Percentiles rank a stretch among this genome's conserved stretches.
Evolutionary conservation across 2,329 filamentous ascomycete genomes (phyloP).

Genomic region (Tympanopsis confertula): DNA sequence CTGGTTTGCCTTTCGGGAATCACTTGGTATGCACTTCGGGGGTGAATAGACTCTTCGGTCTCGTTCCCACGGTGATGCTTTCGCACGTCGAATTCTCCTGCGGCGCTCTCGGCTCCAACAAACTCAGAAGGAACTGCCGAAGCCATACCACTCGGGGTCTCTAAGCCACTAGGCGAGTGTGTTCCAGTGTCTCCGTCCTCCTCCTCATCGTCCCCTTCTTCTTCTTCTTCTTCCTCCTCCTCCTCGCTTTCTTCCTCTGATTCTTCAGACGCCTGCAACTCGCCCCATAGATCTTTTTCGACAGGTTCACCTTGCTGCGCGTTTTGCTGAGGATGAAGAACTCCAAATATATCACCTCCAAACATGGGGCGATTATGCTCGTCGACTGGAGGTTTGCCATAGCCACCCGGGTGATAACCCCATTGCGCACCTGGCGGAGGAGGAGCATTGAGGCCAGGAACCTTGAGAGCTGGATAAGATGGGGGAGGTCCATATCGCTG

Average conservation of each 20-base stretch:
- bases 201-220: conserved; percentile 50
- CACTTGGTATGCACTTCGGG: conserved; percentile 76
- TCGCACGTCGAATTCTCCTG: conserved; percentile 79
- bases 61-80: conserved; percentile 78
- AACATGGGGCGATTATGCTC: conserved; percentile 86
- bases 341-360: conserved; percentile 87
- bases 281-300: conserved; percentile 83
- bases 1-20: conserved; percentile 79
- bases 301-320: conserved; percentile 58
- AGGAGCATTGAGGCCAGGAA: conserved; percentile 86
- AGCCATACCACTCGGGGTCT: conserved; percentile 70
- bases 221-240: conserved; percentile 63
- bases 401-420: conserved; percentile 92
- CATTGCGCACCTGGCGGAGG: conserved; percentile 80
- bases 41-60: conserved; percentile 65
- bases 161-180: conserved; percentile 65
- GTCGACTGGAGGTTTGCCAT: conserved; percentile 89
- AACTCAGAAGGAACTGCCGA: conserved; percentile 76
- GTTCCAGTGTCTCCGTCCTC: conserved; percentile 52
- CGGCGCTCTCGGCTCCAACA: conserved; percentile 38
- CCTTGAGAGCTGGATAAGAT: conserved; percentile 88
- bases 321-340: conserved; percentile 17
- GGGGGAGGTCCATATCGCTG: conserved; percentile 88
- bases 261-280: conserved; percentile 69
- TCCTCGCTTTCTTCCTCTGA: conserved; percentile 52